Evolutionary conservation across 129 eudicot species (phyloP).

Genomic region (Calendula officinalis): DNA sequence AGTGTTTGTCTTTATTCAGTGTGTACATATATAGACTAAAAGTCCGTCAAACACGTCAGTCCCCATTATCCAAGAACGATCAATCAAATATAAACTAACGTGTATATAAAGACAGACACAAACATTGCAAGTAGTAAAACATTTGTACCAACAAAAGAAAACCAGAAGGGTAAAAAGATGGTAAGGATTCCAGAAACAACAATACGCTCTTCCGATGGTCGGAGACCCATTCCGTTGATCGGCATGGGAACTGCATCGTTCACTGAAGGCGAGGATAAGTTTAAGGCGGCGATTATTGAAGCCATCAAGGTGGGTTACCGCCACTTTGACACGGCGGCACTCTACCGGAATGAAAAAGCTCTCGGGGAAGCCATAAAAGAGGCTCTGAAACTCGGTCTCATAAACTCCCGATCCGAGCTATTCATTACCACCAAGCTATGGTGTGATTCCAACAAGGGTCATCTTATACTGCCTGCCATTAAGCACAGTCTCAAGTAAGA

Average conservation of each 20-base stretch:
- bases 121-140: not conserved
- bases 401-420: constrained; percentile 25
- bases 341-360: constrained; percentile 23
- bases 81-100: too few species aligned
- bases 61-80: too few species aligned
- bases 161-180: not conserved
- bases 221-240: constrained; percentile 39
- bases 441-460: constrained; percentile 16
- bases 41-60: too few species aligned
- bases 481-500: not conserved
- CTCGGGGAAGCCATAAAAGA: constrained; percentile 21
- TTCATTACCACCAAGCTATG: constrained; percentile 33
- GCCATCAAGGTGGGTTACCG: constrained; percentile 48
- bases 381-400: constrained; percentile 21
- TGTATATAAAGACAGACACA: not conserved
- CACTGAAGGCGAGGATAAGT: constrained; percentile 5
- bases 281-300: constrained; percentile 41
- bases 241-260: constrained; percentile 38
- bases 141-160: not conserved
- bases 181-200: constrained; percentile 8
- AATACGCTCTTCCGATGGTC: constrained; percentile 19
- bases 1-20: too few species aligned
- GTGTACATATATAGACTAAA: too few species aligned
- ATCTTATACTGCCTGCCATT: constrained; percentile 11
- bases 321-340: constrained; percentile 31